Evolutionary conservation across 78 protist species (phyloP), one percentile per base, ranked within the genome.

Genomic region (Polysphondylium violaceum): DNA sequence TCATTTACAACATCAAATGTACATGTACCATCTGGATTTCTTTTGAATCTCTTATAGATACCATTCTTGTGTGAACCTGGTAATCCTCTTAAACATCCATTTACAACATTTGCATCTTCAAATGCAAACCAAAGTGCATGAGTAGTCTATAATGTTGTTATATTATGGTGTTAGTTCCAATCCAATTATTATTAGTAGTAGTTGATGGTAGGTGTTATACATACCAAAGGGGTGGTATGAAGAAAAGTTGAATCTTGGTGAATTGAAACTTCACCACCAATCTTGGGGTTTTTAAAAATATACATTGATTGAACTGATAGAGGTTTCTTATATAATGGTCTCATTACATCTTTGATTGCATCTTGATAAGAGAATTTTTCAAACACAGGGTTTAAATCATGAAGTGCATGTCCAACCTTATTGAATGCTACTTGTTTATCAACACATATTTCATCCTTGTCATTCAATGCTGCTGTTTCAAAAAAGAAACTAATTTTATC

Each of bases 171-270:
- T 14, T 47, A 14, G 53, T 7, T 47, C 11, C 53, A 14, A 47
- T 47, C n/a, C n/a, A 47, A 11, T 47, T 47, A 47, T 47, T 14
- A 47, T 14, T 7, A 47, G 7, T 17, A 71, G 9, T 53, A 6
- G 38, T 35, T 27, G 53, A 47, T 47, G 11, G 23, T n/a, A n/a
- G n/a, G n/a, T 56, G 4, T n/a, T 17, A 56, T 29, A 19, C 73
- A 36, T 29, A 44, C 51, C 16, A 87, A 65, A 27, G 96, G 94
- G 8, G 86, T 60, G 17, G 96, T 90, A 58, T 77, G 72, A 2
- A 94, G 67, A 53, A 94, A 94, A 5, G 96, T 87, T 36, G 86
- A 64, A 76, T 94, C 96, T 61, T 94, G 94, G 27, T 94, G 96
- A 36, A 78, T 63, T 23, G 73, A 74, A 59, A 75, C 95, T 56